Evolutionary conservation across 805 yeast genomes (phyloP).

Genomic region (Saccharomycodes ludwigii): DNA sequence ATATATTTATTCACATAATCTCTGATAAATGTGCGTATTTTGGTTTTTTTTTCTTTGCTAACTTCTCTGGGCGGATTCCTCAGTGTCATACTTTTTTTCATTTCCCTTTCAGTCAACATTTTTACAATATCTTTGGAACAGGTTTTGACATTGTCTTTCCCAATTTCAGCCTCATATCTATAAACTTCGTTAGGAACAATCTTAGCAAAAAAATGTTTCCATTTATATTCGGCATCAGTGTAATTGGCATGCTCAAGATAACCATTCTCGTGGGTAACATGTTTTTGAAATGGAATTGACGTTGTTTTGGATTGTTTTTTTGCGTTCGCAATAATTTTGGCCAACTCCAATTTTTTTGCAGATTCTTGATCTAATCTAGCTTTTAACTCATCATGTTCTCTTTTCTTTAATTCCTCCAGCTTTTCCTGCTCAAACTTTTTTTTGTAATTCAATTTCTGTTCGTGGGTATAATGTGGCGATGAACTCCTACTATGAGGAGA

Average conservation of each 20-base stretch:
- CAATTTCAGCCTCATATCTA: slow-evolving; percentile 51
- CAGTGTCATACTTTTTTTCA: slow-evolving; percentile 22
- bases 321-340: slow-evolving; percentile 30
- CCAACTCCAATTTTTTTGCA: slow-evolving; percentile 11
- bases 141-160: slow-evolving; percentile 59
- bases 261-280: slow-evolving; percentile 11
- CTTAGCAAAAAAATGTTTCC: slow-evolving; percentile 45
- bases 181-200: slow-evolving; percentile 71
- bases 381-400: neutral
- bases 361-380: neutral
- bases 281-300: slow-evolving; percentile 10
- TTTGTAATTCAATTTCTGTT: too few relatives aligned
- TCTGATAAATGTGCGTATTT: slow-evolving; percentile 52
- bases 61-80: slow-evolving; percentile 41
- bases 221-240: slow-evolving; percentile 19
- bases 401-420: too few relatives aligned
- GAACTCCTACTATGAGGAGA: too few relatives aligned
- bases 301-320: slow-evolving; percentile 10
- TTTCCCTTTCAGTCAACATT: slow-evolving; percentile 55
- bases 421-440: too few relatives aligned
- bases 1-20: slow-evolving; percentile 57
- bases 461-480: too few relatives aligned
- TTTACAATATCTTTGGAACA: slow-evolving; percentile 73
- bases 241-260: slow-evolving; percentile 14
- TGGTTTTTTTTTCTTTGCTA: slow-evolving; percentile 50